Evolutionary conservation across 164 flowering plant species (phyloP), one percentile per base, ranked within the genome.

Genomic region (Macadamia tetraphylla): DNA sequence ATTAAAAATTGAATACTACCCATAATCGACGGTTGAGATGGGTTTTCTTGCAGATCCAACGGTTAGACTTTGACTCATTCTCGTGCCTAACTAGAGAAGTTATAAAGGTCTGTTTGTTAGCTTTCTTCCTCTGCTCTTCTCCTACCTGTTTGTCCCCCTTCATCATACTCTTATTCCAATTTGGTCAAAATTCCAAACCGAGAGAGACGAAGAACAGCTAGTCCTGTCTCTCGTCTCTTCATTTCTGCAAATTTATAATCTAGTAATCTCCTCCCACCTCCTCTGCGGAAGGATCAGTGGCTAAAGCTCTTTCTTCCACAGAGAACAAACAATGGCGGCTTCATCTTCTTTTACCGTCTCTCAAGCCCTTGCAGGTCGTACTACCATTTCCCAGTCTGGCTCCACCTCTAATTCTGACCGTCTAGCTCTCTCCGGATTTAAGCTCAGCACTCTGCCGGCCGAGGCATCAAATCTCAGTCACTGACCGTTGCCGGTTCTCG

Each of bases 291-390:
- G 60, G 11, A 51, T 10, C 15, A 29, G 42, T 43, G 1, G 65
- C 68, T 61, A 35, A 35, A 35, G 57, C 63, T 61, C 60, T 59
- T 69, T 23, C 13, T 46, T 23, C 64, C 52, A 18, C 57, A 53
- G 17, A 14, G 6, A 17, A 51, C 49, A 67, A 76, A 53, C 63
- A 67, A 81, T 81, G 85, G 82, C 85, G 15, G 71, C 82, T 18
- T 76, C 84, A 13, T 76, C 83, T 9, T 78, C 82, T 11, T 80
- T 81, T 51, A 64, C 80, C 57, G 61, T 79, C 69, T 77, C 84
- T 5, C 82, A 75, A 35, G 73, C 81, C 55, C 67, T 75, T 1
- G 72, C 74, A 55, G 67, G 69, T 30, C 71, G 79, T 40, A 60
- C 82, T 40, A 60, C 82, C 71, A 62, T 67, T n/a, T 35, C 83